phyloP scores from a whole-genome alignment of 345 rosid genomes.

The Ricinus communis region DNA sequence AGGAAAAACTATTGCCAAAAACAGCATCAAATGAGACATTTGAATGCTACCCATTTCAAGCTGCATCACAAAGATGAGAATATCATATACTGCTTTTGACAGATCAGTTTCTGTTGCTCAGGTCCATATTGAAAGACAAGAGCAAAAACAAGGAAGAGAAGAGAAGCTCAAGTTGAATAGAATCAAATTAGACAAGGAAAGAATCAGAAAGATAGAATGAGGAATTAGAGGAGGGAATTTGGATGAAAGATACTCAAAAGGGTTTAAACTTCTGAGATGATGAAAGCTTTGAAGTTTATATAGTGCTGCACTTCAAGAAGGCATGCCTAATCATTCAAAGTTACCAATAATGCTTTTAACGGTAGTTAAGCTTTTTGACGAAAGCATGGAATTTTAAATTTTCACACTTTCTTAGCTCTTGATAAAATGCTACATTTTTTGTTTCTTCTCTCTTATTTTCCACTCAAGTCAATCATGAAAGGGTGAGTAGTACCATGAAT shows the following conservation, averaged over 20 bases:
- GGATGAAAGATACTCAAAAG: constrained; percentile 17
- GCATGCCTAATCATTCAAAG: constrained; percentile 26
- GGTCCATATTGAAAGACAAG: constrained; percentile 26
- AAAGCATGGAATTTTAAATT: constrained; percentile 3
- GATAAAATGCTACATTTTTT: too few species aligned
- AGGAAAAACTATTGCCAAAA: constrained; percentile 23
- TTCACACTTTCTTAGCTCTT: neutral
- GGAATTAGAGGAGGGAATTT: constrained; percentile 15
- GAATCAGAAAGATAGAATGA: constrained; percentile 8
- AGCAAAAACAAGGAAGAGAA: constrained; percentile 19
- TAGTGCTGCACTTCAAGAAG: constrained; percentile 25
- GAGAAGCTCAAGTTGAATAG: constrained; percentile 19
- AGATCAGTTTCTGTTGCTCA: constrained; percentile 15
- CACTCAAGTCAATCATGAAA: constrained; percentile 32
- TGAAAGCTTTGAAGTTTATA: constrained; percentile 29
- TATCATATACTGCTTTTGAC: constrained; percentile 18
- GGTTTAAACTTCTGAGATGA: constrained; percentile 20
- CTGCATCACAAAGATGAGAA: constrained; percentile 10
- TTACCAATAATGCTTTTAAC: constrained; percentile 12
- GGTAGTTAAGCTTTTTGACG: constrained; percentile 18
- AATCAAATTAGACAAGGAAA: constrained; percentile 7
- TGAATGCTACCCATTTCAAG: constrained; percentile 36
- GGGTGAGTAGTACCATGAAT: constrained; percentile 23
- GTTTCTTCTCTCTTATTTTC: too few species aligned
- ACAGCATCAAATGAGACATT: constrained; percentile 30